Conservation (phyloP, 2,329 filamentous ascomycete genomes). For the Acrodontium crateriforme region DNA sequence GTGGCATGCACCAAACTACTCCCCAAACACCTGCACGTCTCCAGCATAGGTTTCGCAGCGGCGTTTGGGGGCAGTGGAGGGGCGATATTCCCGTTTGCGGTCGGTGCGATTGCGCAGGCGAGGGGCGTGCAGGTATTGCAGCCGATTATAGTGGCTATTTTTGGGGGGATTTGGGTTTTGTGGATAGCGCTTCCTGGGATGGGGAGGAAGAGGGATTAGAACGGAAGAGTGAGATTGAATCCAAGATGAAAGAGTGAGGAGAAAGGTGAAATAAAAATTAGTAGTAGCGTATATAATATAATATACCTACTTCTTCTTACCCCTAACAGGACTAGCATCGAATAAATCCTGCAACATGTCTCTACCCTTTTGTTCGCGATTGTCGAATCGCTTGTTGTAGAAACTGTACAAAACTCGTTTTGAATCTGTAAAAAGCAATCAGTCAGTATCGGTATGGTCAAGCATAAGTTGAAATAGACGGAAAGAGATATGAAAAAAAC, state of each 20-base stretch:
- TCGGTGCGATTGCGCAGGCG: constrained; percentile 53
- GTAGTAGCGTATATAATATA: too few relatives aligned
- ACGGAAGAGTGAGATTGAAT: too few relatives aligned
- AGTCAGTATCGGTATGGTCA: constrained; percentile 1
- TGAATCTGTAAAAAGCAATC: constrained; percentile 23
- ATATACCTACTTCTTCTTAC: constrained; percentile 15
- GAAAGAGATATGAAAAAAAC: constrained; percentile 13
- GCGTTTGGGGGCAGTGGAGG: constrained; percentile 65
- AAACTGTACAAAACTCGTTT: constrained; percentile 45
- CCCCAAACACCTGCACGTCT: constrained; percentile 59
- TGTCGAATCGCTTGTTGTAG: constrained; percentile 49
- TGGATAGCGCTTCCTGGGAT: constrained; percentile 39
- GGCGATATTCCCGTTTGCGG: constrained; percentile 49
- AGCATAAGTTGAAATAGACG: background rate
- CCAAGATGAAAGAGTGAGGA: too few relatives aligned
- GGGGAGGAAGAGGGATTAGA: constrained; percentile 29
- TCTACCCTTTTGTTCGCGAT: constrained; percentile 43
- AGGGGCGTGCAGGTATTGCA: constrained; percentile 47
- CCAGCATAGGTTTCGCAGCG: constrained; percentile 66
- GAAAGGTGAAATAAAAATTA: too few relatives aligned
- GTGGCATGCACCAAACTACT: constrained; percentile 62
- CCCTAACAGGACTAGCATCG: constrained; percentile 14
- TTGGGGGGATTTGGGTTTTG: constrained; percentile 36
- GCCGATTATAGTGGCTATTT: constrained; percentile 42
- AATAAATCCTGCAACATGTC: constrained; percentile 24